Evolutionary conservation across 805 yeast genomes (phyloP).

Genomic region (Jamesozyma gamospora): DNA sequence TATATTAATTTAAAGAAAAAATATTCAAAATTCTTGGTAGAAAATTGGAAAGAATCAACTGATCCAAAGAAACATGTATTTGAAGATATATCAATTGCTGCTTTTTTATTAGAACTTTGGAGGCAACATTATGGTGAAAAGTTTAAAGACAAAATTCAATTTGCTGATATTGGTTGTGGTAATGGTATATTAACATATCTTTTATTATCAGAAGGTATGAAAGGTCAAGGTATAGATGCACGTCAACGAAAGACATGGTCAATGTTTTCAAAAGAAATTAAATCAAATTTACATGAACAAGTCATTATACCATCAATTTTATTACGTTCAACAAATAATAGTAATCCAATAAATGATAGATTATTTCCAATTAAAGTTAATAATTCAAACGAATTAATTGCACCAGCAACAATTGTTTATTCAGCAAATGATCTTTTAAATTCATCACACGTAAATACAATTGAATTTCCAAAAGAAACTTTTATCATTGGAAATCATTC

Average conservation of each 20-base stretch:
- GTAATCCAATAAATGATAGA: conserved; percentile 58
- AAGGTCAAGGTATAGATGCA: conserved; percentile 83
- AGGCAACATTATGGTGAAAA: conserved; percentile 34
- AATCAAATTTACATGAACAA: conserved; percentile 53
- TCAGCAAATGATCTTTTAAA: conserved; percentile 33
- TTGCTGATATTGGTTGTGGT: conserved; percentile 91
- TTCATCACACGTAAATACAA: conserved; percentile 48
- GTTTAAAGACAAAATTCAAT: conserved; percentile 37
- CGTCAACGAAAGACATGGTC: conserved; percentile 83
- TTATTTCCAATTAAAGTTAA: conserved; percentile 28
- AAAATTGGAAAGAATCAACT: conserved; percentile 85
- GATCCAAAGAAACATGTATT: conserved; percentile 94
- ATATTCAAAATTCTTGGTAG: conserved; percentile 65
- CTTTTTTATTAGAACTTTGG: conserved; percentile 87
- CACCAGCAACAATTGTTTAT: conserved; percentile 36
- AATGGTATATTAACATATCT: conserved; percentile 80
- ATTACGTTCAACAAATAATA: conserved; percentile 47
- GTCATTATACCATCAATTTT: conserved; percentile 72
- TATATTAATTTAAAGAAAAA: conserved; percentile 74
- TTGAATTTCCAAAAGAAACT: conserved; percentile 59
- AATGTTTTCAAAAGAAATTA: conserved; percentile 58
- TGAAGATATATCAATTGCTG: conserved; percentile 93
- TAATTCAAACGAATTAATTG: conserved; percentile 32
- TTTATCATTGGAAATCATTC: conserved; percentile 91
- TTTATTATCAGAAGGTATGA: conserved; percentile 65